A percentile compares a stretch with the other conserved stretches of the same genome.
Evolutionary conservation across 2,329 filamentous ascomycete species (phyloP).

Genomic region (Neodidymelliopsis sp.): DNA sequence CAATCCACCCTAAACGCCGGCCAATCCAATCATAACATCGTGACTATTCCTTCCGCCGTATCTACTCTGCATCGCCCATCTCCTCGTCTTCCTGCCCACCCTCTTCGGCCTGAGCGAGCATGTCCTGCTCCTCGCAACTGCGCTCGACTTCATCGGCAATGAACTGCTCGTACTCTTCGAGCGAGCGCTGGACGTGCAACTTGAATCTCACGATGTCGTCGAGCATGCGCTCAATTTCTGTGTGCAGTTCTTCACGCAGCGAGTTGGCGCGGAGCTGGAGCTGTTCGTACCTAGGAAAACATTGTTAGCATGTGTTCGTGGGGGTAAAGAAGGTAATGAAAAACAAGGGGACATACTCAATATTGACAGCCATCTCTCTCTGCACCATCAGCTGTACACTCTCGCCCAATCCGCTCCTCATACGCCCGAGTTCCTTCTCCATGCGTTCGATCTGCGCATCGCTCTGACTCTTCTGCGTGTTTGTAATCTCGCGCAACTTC

Average conservation of each 20-base stretch:
- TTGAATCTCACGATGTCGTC: slow-evolving; percentile 99
- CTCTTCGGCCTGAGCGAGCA: slow-evolving; percentile 38
- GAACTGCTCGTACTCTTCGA: slow-evolving; percentile 94
- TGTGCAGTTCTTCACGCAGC: slow-evolving; percentile 96
- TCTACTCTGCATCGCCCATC: slow-evolving; percentile 14
- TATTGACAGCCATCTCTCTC: slow-evolving; percentile 93
- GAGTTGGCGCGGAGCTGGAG: slow-evolving; percentile 83
- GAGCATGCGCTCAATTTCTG: slow-evolving; percentile 92
- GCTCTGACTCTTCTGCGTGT: slow-evolving; percentile 83
- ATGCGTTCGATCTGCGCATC: slow-evolving; percentile 98
- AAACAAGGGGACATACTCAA: slow-evolving; percentile 71
- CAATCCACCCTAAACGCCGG: not conserved
- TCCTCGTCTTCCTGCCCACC: slow-evolving; percentile 39
- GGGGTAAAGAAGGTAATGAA: not conserved
- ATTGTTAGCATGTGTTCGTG: slow-evolving; percentile 6
- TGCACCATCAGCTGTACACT: slow-evolving; percentile 93
- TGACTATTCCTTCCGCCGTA: not conserved
- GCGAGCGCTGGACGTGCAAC: slow-evolving; percentile 88
- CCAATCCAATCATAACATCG: slow-evolving; percentile 5
- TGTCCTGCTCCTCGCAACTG: slow-evolving; percentile 61
- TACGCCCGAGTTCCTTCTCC: slow-evolving; percentile 96
- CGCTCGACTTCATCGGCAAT: slow-evolving; percentile 89
- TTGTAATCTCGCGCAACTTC: slow-evolving; percentile 86
- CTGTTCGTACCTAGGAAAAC: slow-evolving; percentile 81
- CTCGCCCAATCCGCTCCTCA: slow-evolving; percentile 83